Conservation (phyloP, 345 rosid species). For the Linum usitatissimum region DNA sequence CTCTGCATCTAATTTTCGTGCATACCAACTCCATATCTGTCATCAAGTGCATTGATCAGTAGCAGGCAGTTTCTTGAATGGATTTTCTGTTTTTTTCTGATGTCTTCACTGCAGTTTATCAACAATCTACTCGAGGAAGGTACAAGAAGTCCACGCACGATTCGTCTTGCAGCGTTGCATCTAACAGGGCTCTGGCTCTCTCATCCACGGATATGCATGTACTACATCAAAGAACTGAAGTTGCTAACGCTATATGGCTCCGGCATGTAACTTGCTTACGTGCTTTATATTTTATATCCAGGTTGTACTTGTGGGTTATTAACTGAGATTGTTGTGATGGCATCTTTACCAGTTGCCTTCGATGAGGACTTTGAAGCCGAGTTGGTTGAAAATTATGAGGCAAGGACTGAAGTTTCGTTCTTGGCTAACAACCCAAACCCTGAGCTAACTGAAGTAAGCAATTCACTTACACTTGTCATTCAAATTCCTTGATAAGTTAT, state of each 20-base stretch:
- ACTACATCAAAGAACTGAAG: conserved; percentile 74
- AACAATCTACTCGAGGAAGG: conserved; percentile 84
- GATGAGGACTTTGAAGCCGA: conserved; percentile 99
- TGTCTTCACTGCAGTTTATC: conserved; percentile 45
- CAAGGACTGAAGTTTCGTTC: conserved; percentile 66
- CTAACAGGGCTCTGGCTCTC: conserved; percentile 81
- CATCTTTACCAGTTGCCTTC: conserved; percentile 56
- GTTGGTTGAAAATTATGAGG: conserved; percentile 64
- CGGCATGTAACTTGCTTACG: conserved; percentile 30
- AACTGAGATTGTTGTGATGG: not conserved
- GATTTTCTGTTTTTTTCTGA: conserved; percentile 4
- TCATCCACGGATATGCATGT: conserved; percentile 56
- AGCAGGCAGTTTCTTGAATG: not conserved
- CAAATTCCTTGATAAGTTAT: not conserved
- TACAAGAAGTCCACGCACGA: conserved; percentile 88
- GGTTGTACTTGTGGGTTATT: not conserved
- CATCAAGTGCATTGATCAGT: not conserved
- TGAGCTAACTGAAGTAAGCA: conserved; percentile 76
- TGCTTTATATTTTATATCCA: conserved; percentile 6
- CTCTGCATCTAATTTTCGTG: not conserved
- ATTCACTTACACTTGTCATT: conserved; percentile 11
- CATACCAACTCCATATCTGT: not conserved
- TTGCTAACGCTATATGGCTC: conserved; percentile 86
- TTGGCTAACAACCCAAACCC: conserved; percentile 58
- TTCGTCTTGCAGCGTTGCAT: conserved; percentile 90